Conservation (phyloP, 306 rosid genomes). For the Citrullus mucosospermus region DNA sequence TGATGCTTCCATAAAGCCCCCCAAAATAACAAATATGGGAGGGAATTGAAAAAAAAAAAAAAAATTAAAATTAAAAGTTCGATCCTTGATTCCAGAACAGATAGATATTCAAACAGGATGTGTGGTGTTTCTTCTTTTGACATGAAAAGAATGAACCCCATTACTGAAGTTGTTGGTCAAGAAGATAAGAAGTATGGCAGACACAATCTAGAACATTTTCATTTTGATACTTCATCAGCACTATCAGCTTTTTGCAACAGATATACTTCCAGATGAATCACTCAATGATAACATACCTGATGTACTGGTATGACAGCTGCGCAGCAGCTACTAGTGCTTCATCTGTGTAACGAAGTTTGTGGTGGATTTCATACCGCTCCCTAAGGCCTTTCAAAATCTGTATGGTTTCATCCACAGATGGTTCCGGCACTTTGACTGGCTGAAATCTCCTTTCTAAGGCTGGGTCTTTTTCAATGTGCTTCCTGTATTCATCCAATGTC, state of each 20-base stretch:
- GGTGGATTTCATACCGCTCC: conserved; percentile 91
- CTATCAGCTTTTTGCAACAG: background rate
- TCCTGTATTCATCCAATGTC: conserved; percentile 87
- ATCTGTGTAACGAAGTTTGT: conserved; percentile 91
- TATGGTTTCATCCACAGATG: conserved; percentile 80
- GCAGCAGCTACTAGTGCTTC: conserved; percentile 90
- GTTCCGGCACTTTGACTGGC: conserved; percentile 94
- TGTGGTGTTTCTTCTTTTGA: background rate
- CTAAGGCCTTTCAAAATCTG: conserved; percentile 80
- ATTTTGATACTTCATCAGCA: background rate
- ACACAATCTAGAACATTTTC: background rate
- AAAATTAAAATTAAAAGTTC: background rate
- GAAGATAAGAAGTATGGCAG: background rate
- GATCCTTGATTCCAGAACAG: background rate
- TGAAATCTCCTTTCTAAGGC: conserved; percentile 92
- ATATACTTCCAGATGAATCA: background rate
- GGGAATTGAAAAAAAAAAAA: background rate
- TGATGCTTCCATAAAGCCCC: background rate
- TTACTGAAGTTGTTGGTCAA: background rate
- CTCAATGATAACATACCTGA: conserved; percentile 41
- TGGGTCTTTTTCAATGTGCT: conserved; percentile 92
- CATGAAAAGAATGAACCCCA: background rate
- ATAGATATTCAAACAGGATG: background rate
- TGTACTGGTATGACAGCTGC: conserved; percentile 78
- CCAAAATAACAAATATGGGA: background rate